These are phyloP conservation scores for Botryotinia narcissicola DNA, from an alignment of 2,329 filamentous ascomycete species.

Conservation along the genomic window DNA sequence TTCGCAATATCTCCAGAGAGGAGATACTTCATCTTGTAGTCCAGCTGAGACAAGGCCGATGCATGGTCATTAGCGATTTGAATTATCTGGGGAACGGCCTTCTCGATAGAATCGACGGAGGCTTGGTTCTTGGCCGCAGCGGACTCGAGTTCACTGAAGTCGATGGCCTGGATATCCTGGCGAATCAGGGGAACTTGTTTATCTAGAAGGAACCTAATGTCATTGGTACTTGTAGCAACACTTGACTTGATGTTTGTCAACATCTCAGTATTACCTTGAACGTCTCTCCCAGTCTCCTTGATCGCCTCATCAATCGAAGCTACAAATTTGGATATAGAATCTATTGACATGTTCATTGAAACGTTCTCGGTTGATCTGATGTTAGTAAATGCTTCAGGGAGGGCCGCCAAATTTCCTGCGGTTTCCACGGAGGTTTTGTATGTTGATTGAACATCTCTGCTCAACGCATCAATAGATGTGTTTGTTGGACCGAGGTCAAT, in stretches of 20 bases:
- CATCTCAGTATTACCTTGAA: constrained; percentile 21
- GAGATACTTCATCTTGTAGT: constrained; percentile 21
- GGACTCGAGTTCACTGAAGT: constrained; percentile 17
- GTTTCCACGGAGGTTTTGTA: constrained; percentile 13
- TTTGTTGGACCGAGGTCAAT: constrained; percentile 22
- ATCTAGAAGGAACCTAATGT: constrained; percentile 22
- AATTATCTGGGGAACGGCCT: constrained; percentile 17
- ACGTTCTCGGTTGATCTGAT: constrained; percentile 20
- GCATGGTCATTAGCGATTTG: constrained; percentile 21
- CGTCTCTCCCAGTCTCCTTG: constrained; percentile 21
- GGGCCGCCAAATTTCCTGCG: constrained; percentile 3
- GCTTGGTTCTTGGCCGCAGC: constrained; percentile 15
- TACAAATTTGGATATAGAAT: constrained; percentile 20
- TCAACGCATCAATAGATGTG: constrained; percentile 22
- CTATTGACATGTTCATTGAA: constrained; percentile 19
- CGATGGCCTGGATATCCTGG: constrained; percentile 23
- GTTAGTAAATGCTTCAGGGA: constrained; percentile 21
- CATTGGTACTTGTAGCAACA: constrained; percentile 21
- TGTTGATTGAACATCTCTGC: constrained; percentile 21
- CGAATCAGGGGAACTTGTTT: constrained; percentile 23
- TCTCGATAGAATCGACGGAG: constrained; percentile 20
- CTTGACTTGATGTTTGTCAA: constrained; percentile 22
- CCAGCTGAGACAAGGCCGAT: constrained; percentile 16
- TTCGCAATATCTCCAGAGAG: constrained; percentile 20
- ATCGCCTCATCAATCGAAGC: constrained; percentile 21